A percentile compares a stretch with the other conserved stretches of the same genome.
These are phyloP conservation scores for Candida dubliniensis DNA, from an alignment of 1,139 yeast species.

Conservation along the genomic window DNA sequence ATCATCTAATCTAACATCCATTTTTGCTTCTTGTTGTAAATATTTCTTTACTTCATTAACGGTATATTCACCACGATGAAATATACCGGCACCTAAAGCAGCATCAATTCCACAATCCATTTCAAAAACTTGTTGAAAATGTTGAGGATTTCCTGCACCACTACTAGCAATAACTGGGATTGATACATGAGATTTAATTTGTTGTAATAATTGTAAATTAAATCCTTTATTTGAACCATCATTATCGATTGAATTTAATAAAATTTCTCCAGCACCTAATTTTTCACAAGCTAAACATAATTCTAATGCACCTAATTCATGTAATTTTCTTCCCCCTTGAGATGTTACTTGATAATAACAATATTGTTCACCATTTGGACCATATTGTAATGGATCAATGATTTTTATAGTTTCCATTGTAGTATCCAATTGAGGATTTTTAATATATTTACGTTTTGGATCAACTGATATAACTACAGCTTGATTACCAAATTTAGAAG, in stretches of 20 bases:
- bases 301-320: slow-evolving; percentile 90
- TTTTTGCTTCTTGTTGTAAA: slow-evolving; percentile 79
- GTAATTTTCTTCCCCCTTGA: slow-evolving; percentile 89
- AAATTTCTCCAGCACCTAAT: slow-evolving; percentile 94
- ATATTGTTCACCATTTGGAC: slow-evolving; percentile 83
- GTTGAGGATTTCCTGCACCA: slow-evolving; percentile 93
- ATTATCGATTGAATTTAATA: slow-evolving; percentile 90
- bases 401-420: slow-evolving; percentile 55
- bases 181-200: slow-evolving; percentile 70
- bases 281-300: slow-evolving; percentile 85
- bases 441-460: slow-evolving; percentile 81
- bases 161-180: slow-evolving; percentile 97
- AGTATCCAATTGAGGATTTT: slow-evolving; percentile 53
- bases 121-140: slow-evolving; percentile 82
- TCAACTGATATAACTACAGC: slow-evolving; percentile 97
- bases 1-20: slow-evolving; percentile 91
- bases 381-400: slow-evolving; percentile 49
- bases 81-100: slow-evolving; percentile 97
- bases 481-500: slow-evolving; percentile 88
- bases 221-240: slow-evolving; percentile 95
- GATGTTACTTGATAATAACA: slow-evolving; percentile 96
- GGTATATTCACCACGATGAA: slow-evolving; percentile 90
- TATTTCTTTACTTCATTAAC: slow-evolving; percentile 79
- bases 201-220: slow-evolving; percentile 78
- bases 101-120: slow-evolving; percentile 83